A percentile compares a stretch with the other conserved stretches of the same genome.
These are phyloP conservation scores for Mycosphaerella sp. DNA, from an alignment of 2,329 filamentous ascomycete species.

Conservation along the genomic window DNA sequence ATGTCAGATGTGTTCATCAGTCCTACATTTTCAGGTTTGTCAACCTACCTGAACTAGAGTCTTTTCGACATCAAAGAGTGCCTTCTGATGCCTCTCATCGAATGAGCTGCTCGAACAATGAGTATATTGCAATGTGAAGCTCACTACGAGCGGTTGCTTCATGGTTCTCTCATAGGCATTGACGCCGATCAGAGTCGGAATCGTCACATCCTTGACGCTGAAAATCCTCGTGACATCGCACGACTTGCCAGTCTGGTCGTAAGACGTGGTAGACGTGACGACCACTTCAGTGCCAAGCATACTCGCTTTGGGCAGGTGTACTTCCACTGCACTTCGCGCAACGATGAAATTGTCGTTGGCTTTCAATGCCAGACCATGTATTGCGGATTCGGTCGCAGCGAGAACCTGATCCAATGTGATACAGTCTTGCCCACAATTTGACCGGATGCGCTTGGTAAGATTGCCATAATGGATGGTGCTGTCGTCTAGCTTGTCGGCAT, in stretches of 20 bases:
- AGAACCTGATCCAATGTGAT: background rate
- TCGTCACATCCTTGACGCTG: slow-evolving; percentile 45
- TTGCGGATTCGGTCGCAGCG: slow-evolving; percentile 16
- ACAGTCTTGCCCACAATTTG: slow-evolving; percentile 1
- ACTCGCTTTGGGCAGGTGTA: slow-evolving; percentile 61
- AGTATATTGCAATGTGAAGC: slow-evolving; percentile 49
- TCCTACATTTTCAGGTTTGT: background rate
- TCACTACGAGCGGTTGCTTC: slow-evolving; percentile 61
- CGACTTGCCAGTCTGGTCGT: slow-evolving; percentile 18
- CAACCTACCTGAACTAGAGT: slow-evolving; percentile 54
- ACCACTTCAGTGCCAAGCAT: slow-evolving; percentile 48
- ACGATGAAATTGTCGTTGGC: slow-evolving; percentile 20
- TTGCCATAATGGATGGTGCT: slow-evolving; percentile 71
- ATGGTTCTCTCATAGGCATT: slow-evolving; percentile 61
- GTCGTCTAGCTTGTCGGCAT: slow-evolving; percentile 54
- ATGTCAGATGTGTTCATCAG: background rate
- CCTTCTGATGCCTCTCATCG: slow-evolving; percentile 12
- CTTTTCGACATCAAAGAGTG: slow-evolving; percentile 53
- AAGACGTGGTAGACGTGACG: slow-evolving; percentile 36
- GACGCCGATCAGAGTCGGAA: slow-evolving; percentile 65
- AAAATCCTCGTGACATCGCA: slow-evolving; percentile 36
- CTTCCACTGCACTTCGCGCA: slow-evolving; percentile 18
- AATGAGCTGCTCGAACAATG: too few species aligned
- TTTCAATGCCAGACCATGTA: slow-evolving; percentile 26
- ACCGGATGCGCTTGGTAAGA: slow-evolving; percentile 57